Percentiles rank a stretch among this genome's conserved stretches.
Conservation (phyloP, 1,284 basidiomycete species). For the Malassezia restricta region DNA sequence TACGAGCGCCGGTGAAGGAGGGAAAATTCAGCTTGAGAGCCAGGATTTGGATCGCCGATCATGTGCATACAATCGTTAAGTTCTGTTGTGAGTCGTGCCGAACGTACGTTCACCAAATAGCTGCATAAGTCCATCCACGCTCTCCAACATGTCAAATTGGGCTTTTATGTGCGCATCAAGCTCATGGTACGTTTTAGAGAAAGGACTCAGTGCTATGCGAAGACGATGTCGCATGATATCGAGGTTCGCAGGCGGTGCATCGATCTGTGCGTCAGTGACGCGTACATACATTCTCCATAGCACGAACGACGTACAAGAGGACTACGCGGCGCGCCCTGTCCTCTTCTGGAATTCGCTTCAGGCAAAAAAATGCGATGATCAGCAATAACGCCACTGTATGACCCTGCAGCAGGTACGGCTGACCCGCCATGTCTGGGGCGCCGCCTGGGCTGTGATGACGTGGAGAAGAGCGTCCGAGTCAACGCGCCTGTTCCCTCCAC, state of each 20-base stretch:
- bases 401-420: slow-evolving; percentile 11
- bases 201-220: neutral
- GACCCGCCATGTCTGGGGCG: neutral
- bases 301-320: slow-evolving; percentile 6
- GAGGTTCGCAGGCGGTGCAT: neutral
- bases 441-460: neutral
- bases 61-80: slow-evolving; percentile 8
- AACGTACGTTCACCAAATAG: slow-evolving; percentile 5
- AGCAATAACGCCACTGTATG: slow-evolving; percentile 5
- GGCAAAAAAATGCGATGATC: slow-evolving; percentile 12
- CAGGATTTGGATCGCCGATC: neutral
- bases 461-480: neutral
- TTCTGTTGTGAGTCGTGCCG: neutral
- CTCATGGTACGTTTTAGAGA: neutral
- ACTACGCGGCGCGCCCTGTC: slow-evolving; percentile 4
- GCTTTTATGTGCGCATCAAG: neutral
- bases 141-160: neutral
- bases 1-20: slow-evolving; percentile 12
- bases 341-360: neutral
- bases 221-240: neutral
- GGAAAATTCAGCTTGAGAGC: neutral
- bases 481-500: too few relatives aligned
- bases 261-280: slow-evolving; percentile 3
- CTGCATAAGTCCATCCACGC: slow-evolving; percentile 7
- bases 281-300: slow-evolving; percentile 11